phyloP scores from a whole-genome alignment of 768 basidiomycete species.

The Lactarius hengduanensis region DNA sequence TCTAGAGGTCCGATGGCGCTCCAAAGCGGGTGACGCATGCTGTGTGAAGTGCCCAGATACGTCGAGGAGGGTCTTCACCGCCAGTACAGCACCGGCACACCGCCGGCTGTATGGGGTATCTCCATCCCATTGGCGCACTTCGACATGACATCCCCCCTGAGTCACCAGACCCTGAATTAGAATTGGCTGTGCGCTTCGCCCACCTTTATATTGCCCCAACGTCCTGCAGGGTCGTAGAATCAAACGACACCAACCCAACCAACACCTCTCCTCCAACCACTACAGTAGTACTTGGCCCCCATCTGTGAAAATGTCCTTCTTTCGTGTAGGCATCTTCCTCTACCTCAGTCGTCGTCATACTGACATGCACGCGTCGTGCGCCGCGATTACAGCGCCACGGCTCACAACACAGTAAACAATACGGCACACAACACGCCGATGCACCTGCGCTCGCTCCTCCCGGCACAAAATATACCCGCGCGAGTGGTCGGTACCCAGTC shows the following conservation, averaged over 20 bases:
- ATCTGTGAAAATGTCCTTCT: background rate
- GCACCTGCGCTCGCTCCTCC: background rate
- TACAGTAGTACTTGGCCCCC: background rate
- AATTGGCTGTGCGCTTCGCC: background rate
- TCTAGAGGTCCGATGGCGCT: background rate
- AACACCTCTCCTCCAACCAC: background rate
- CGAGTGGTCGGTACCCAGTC: slow-evolving; percentile 10
- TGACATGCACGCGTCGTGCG: background rate
- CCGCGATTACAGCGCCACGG: background rate
- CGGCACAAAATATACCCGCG: background rate
- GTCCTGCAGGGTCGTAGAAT: too few relatives aligned
- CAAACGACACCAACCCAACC: background rate
- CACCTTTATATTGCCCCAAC: background rate
- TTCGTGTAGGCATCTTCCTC: background rate
- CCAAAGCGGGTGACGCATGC: background rate
- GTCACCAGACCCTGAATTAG: background rate
- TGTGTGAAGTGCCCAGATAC: background rate
- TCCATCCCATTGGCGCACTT: background rate
- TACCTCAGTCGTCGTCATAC: background rate
- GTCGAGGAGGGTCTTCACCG: background rate
- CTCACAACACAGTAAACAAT: background rate
- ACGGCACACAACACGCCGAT: background rate
- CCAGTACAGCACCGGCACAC: background rate
- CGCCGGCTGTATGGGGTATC: background rate
- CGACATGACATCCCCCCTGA: background rate